Evolutionary conservation across 2,329 filamentous ascomycete species (phyloP).

Genomic region (Ophiostoma tasmaniense): DNA sequence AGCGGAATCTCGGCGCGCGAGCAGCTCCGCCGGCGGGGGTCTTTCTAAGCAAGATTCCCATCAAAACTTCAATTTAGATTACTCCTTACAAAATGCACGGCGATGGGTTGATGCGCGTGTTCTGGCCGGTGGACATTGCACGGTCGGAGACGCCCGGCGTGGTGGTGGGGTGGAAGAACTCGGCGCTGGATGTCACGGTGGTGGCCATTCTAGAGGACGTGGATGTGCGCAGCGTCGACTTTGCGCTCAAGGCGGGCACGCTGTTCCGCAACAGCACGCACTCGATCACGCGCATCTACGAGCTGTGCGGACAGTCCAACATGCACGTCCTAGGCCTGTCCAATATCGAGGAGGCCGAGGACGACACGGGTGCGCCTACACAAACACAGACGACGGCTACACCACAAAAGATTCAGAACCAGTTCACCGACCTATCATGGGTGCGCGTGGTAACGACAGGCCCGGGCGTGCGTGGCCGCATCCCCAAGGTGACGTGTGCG

Average conservation of each 20-base stretch:
- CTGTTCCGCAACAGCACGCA: constrained; percentile 77
- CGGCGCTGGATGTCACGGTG: constrained; percentile 80
- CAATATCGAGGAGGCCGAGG: constrained; percentile 47
- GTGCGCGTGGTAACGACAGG: constrained; percentile 53
- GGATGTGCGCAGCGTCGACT: constrained; percentile 77
- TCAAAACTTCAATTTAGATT: too few species aligned
- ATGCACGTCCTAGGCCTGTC: constrained; percentile 81
- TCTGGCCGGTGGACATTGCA: constrained; percentile 87
- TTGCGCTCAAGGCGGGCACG: constrained; percentile 73
- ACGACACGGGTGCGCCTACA: too few species aligned
- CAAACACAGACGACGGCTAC: neutral
- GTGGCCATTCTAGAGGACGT: constrained; percentile 84
- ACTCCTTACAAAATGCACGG: constrained; percentile 24
- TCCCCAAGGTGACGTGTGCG: constrained; percentile 68
- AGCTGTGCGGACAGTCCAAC: constrained; percentile 71
- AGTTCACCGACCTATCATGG: constrained; percentile 51
- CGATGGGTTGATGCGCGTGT: constrained; percentile 93
- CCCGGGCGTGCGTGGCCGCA: constrained; percentile 34
- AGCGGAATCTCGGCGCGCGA: constrained; percentile 88
- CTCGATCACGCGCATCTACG: constrained; percentile 69
- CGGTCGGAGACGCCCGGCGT: constrained; percentile 68
- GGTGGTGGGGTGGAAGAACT: constrained; percentile 93
- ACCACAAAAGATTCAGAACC: neutral
- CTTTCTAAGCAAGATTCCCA: constrained; percentile 75
- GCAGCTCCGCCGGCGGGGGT: constrained; percentile 86